These are phyloP conservation scores for Salix brachista DNA, from an alignment of 345 rosid genomes.

Conservation along the genomic window DNA sequence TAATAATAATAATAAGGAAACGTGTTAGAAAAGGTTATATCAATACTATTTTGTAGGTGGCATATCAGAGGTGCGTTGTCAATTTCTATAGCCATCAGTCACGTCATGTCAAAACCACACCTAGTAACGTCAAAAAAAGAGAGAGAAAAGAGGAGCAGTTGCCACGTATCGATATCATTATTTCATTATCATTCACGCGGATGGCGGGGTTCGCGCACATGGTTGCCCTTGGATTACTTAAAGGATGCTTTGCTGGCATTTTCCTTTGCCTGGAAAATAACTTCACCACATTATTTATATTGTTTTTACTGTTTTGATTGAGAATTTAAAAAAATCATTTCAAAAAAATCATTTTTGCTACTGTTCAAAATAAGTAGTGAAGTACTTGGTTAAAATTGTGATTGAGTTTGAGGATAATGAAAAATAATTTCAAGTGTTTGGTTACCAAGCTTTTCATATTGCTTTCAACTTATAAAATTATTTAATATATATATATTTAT, in stretches of 20 bases:
- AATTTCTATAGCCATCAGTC: background rate
- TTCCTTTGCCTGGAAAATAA: background rate
- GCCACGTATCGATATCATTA: background rate
- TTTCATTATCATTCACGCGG: background rate
- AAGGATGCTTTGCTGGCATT: background rate
- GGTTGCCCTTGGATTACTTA: background rate
- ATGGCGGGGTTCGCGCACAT: background rate
- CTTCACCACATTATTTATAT: background rate
- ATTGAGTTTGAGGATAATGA: no score
- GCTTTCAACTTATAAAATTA: no score
- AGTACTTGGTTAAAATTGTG: no score
- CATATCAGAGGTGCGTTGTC: background rate
- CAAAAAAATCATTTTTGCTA: fast-evolving
- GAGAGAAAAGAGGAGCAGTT: background rate
- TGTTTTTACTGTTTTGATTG: no score
- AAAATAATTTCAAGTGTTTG: no score
- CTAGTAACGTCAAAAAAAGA: background rate
- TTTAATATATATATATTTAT: no score
- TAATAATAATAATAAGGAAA: no score
- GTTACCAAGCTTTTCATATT: no score
- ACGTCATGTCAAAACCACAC: background rate
- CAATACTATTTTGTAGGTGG: no score
- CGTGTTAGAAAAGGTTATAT: no score
- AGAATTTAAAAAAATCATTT: no score
- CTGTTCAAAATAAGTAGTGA: no score